Evolutionary conservation across 192 early-diverging fungal species (phyloP), one percentile per base, ranked within the genome.

Genomic region (Linnemannia zychae): DNA sequence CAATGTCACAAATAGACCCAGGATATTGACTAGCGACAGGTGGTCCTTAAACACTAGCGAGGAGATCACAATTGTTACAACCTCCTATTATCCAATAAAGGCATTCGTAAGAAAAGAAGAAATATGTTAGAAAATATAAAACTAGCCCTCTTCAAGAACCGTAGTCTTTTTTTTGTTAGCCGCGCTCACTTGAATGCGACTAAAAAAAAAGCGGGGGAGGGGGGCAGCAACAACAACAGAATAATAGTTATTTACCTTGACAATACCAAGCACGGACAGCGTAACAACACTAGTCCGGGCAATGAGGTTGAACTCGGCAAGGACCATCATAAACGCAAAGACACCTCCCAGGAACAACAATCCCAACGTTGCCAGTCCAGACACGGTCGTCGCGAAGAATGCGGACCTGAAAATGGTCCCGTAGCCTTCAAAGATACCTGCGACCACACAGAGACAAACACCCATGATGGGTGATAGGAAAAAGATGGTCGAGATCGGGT

Each of bases 251-350:
- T 47, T 65, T 87, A 89, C 88, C 85, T 94, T 95, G 77, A 96
- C 84, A 79, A 95, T 97, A 22, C 98, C 98, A 6, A 94, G 94
- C 1, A 98, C 93, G n/a, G 96, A 97, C 49, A 99, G 88, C 0
- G 97, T 95, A 7, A 99, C 91, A 4, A 96, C 96, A 7, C 94
- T 96, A 0, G 96, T 98, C 63, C 91, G 87, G 15, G 94, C 89
- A 81, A 99, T 97, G 48, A 98, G 81, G 46, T 93, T 89, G 86
- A 94, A 99, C 82, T 99, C 98, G 17, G 93, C 90, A 68, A 95
- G 90, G 20, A 98, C 93, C 96, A 99, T 97, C 38, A 91, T 79
- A 81, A 97, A 98, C 11, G 98, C 98, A 52, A 99, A 71, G 22
- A 93, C 34, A 7, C 98, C 98, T 73, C 97, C 97, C n/a, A 90